Conservation (phyloP, 1,284 basidiomycete genomes). For the Ustilago shanxiensis region DNA sequence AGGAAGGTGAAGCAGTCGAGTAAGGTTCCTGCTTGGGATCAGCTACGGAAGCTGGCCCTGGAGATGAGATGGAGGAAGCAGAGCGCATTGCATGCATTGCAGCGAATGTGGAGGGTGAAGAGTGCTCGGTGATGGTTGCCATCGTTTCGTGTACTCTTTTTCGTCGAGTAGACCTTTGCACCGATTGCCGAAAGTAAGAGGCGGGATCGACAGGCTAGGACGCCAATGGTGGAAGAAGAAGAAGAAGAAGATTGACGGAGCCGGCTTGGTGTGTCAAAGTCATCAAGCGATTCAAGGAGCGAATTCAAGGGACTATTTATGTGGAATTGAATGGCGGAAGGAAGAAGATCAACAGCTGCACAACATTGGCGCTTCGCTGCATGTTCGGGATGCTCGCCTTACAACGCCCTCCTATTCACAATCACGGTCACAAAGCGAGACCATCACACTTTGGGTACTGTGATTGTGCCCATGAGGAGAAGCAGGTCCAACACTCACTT, state of each 20-base stretch:
- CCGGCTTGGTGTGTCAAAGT: not conserved
- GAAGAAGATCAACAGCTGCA: not conserved
- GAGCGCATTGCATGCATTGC: constrained; percentile 25
- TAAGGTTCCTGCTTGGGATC: not conserved
- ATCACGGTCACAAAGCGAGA: not conserved
- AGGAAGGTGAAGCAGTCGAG: not conserved
- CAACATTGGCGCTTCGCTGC: too few species aligned
- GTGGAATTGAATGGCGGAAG: not conserved
- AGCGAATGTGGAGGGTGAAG: constrained; percentile 16
- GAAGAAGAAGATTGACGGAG: not conserved
- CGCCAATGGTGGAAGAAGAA: not conserved
- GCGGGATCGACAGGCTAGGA: not conserved
- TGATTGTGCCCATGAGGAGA: not conserved
- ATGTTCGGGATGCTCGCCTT: not conserved
- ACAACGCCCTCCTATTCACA: too few species aligned
- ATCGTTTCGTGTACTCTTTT: not conserved
- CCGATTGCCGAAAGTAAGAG: not conserved
- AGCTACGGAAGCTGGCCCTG: not conserved
- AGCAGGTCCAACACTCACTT: too few species aligned
- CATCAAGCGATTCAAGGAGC: not conserved
- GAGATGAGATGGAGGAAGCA: constrained; percentile 24
- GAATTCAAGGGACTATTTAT: not conserved
- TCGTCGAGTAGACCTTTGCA: not conserved
- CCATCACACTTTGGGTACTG: not conserved
- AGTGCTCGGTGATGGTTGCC: not conserved